phyloP scores from a whole-genome alignment of 2,329 filamentous ascomycete species.

The Phaeosphaeriaceae sp. region DNA sequence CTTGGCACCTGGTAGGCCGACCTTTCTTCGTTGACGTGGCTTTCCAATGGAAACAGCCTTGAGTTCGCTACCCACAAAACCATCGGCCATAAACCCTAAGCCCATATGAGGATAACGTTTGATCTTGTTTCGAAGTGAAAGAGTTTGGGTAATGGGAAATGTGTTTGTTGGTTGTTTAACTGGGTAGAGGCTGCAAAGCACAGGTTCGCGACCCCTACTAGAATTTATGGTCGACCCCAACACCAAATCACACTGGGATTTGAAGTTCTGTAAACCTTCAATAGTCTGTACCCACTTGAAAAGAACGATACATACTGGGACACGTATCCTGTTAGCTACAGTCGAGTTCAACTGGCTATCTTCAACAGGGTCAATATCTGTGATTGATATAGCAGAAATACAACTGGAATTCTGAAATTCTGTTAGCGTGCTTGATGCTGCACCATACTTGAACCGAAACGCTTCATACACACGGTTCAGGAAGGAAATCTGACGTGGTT shows the following conservation, averaged over 20 bases:
- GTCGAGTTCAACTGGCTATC: conserved; percentile 23
- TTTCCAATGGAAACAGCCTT: background rate
- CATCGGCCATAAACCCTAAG: conserved; percentile 12
- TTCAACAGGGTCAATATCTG: conserved; percentile 33
- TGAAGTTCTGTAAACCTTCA: no score
- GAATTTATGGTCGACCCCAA: background rate
- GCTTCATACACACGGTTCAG: conserved; percentile 33
- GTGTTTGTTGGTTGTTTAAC: background rate
- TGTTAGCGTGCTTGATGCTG: background rate
- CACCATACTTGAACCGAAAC: background rate
- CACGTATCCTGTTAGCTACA: background rate
- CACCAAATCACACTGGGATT: no score
- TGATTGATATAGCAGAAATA: conserved; percentile 10
- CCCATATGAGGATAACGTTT: background rate
- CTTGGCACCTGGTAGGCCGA: background rate
- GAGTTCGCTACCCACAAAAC: conserved; percentile 12
- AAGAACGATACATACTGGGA: background rate
- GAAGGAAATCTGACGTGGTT: conserved; percentile 34
- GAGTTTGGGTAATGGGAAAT: background rate
- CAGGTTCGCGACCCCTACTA: background rate
- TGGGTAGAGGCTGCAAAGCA: background rate
- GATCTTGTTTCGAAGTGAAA: background rate
- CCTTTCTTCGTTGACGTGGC: background rate
- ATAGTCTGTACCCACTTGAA: background rate
- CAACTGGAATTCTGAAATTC: conserved; percentile 17